Evolutionary conservation across 495 filamentous ascomycete species (phyloP).

Genomic region (Parachaetomium inaequale): DNA sequence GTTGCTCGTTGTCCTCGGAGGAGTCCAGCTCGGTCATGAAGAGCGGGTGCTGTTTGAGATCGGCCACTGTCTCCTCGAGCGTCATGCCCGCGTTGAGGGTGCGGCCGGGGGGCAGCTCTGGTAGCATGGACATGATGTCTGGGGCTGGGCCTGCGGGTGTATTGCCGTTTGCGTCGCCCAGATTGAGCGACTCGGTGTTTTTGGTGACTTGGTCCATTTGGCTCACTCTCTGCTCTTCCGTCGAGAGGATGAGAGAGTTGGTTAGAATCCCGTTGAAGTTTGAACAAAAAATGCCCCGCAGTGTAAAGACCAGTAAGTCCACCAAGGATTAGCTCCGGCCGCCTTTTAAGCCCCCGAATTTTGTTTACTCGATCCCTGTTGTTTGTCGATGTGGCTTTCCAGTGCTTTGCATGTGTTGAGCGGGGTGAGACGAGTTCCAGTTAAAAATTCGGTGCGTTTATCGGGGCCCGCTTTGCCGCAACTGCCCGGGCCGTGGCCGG

Average conservation of each 20-base stretch:
- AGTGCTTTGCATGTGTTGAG: background rate
- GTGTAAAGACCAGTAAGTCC: too few species aligned
- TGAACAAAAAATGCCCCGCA: too few species aligned
- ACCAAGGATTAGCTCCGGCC: too few species aligned
- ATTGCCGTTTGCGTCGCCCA: slow-evolving; percentile 23
- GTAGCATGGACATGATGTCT: slow-evolving; percentile 26
- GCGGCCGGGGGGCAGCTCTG: slow-evolving; percentile 53
- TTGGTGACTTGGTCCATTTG: slow-evolving; percentile 21
- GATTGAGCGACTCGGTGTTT: slow-evolving; percentile 12
- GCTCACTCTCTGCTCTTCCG: background rate
- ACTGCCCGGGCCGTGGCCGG: too few species aligned
- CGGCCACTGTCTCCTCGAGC: slow-evolving; percentile 64
- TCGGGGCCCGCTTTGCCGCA: too few species aligned
- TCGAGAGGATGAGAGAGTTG: too few species aligned
- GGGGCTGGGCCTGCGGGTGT: slow-evolving; percentile 6
- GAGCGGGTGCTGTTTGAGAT: slow-evolving; percentile 77
- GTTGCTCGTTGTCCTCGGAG: slow-evolving; percentile 61
- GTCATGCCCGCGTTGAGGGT: slow-evolving; percentile 58
- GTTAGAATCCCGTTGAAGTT: too few species aligned
- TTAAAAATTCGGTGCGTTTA: background rate
- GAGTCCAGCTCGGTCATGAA: slow-evolving; percentile 89
- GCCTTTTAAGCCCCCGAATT: background rate
- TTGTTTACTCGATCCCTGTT: slow-evolving; percentile 1
- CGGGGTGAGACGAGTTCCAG: background rate
- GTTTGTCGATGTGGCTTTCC: background rate